phyloP scores from a whole-genome alignment of 768 basidiomycete genomes.

The Auriscalpium vulgare region DNA sequence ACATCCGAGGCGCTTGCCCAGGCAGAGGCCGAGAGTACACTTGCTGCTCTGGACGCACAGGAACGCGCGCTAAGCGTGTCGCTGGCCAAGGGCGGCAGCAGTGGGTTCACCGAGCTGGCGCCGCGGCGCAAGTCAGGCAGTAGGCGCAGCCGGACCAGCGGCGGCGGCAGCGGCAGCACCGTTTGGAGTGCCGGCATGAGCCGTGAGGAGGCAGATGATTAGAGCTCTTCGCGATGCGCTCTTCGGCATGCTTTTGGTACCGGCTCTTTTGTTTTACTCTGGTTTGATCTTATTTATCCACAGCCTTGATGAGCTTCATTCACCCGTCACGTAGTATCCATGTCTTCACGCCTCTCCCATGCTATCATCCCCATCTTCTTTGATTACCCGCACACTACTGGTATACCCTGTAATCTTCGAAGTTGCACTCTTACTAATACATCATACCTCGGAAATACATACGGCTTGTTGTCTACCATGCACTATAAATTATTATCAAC shows the following conservation, averaged over 20 bases:
- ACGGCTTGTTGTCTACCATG: too few relatives aligned
- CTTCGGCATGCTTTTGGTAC: not conserved
- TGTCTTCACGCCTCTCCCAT: too few relatives aligned
- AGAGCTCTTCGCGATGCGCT: not conserved
- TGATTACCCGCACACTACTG: too few relatives aligned
- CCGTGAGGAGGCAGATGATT: conserved; percentile 38
- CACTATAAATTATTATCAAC: too few relatives aligned
- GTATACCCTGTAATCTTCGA: too few relatives aligned
- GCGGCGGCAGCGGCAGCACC: conserved; percentile 68
- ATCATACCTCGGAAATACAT: too few relatives aligned
- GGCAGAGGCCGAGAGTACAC: conserved; percentile 66
- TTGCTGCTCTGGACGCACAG: conserved; percentile 74
- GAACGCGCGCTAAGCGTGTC: conserved; percentile 67
- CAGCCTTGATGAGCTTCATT: too few relatives aligned
- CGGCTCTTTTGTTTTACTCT: too few relatives aligned
- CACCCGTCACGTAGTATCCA: too few relatives aligned
- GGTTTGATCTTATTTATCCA: too few relatives aligned
- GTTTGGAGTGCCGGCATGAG: conserved; percentile 86
- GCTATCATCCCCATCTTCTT: too few relatives aligned
- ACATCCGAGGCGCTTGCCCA: conserved; percentile 74
- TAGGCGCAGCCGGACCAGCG: conserved; percentile 48
- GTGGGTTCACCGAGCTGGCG: conserved; percentile 76
- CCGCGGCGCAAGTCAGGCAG: conserved; percentile 43
- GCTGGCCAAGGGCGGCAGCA: conserved; percentile 61
- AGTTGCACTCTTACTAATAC: too few relatives aligned